Percentiles rank a stretch among this genome's conserved stretches.
Conservation (phyloP, 2,329 filamentous ascomycete species). For the Arthrobotrys megalospora region DNA sequence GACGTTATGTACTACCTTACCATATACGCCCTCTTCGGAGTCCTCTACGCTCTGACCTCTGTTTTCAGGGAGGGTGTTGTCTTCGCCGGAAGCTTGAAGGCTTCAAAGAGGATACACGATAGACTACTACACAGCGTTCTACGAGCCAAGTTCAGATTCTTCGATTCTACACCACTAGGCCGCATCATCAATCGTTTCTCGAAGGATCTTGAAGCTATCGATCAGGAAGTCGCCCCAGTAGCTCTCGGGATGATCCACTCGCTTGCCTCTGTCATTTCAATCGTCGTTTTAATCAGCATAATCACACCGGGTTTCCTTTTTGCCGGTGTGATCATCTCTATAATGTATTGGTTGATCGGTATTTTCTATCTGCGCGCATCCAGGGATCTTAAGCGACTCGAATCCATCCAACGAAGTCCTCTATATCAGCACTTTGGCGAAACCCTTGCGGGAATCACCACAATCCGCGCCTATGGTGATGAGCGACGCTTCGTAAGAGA, state of each 20-base stretch:
- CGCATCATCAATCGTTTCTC: constrained; percentile 99
- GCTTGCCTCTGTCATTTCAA: constrained; percentile 81
- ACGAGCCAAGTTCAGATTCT: constrained; percentile 95
- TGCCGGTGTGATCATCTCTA: constrained; percentile 85
- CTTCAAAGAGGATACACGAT: constrained; percentile 87
- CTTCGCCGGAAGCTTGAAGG: constrained; percentile 90
- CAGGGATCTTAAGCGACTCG: constrained; percentile 93
- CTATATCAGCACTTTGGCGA: constrained; percentile 98
- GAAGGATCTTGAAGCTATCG: constrained; percentile 93
- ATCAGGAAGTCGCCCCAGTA: constrained; percentile 94
- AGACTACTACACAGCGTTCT: constrained; percentile 83
- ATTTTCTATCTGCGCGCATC: constrained; percentile 91
- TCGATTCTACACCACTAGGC: constrained; percentile 93
- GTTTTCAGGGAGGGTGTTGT: constrained; percentile 87
- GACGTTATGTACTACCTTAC: constrained; percentile 86
- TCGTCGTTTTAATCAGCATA: constrained; percentile 85
- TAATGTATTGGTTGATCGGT: constrained; percentile 85
- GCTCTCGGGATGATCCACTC: constrained; percentile 82
- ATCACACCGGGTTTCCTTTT: constrained; percentile 94
- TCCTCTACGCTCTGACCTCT: constrained; percentile 83
- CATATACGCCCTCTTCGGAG: constrained; percentile 84
- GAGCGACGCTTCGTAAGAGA: constrained; percentile 93
- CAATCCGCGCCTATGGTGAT: constrained; percentile 95
- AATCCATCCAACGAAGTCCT: constrained; percentile 93
- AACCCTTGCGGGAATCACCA: constrained; percentile 93